These are phyloP conservation scores for Trichosanthes truncata DNA, from an alignment of 306 rosid genomes.

Conservation along the genomic window DNA sequence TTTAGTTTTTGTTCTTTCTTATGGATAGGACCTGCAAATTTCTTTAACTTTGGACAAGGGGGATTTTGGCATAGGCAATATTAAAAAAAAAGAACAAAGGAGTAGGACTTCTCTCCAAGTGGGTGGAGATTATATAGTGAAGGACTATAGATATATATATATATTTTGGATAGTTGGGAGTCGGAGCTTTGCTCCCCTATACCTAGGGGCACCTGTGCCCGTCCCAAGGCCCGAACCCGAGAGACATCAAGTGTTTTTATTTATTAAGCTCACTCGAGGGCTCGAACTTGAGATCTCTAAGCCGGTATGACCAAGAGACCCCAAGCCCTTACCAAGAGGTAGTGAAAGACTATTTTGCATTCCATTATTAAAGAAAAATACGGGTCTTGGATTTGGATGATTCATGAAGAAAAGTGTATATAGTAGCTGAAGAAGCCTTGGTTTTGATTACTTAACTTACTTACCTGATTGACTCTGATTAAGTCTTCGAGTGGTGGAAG, in stretches of 20 bases:
- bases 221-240: too few relatives aligned
- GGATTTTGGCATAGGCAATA: background rate
- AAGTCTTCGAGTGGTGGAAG: background rate
- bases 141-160: too few relatives aligned
- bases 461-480: background rate
- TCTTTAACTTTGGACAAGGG: background rate
- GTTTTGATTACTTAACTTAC: background rate
- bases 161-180: too few relatives aligned
- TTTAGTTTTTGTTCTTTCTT: background rate
- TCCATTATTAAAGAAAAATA: background rate
- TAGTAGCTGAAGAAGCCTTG: background rate
- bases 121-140: background rate
- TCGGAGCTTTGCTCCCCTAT: too few relatives aligned
- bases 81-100: background rate
- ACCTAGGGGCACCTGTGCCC: too few relatives aligned
- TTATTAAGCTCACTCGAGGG: too few relatives aligned
- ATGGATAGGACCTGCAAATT: background rate
- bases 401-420: background rate
- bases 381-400: background rate
- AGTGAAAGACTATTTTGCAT: background rate
- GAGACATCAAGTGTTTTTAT: too few relatives aligned
- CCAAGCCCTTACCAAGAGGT: too few relatives aligned
- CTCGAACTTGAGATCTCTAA: too few relatives aligned
- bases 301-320: too few relatives aligned
- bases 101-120: background rate